Base-by-base conservation (phyloP, 2,329 filamentous ascomycete genomes). In the Cercospora janseana region DNA sequence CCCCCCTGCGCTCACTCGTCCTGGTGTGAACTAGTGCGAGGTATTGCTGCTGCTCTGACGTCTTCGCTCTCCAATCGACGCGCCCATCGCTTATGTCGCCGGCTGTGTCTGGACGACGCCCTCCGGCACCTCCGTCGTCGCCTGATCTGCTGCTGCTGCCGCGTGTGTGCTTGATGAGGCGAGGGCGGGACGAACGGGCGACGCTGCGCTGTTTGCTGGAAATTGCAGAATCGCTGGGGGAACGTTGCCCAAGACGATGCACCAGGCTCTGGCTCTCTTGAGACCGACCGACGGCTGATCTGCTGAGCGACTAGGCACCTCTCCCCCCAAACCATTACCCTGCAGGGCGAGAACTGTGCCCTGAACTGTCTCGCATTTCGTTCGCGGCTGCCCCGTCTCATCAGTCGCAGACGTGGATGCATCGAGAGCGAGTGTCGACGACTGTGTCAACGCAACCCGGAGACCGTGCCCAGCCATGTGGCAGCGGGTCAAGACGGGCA, bases 401-500 rank as follows among this genome's bases (percentile, higher is more conserved):
- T 23, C 23, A 37, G 24, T 20, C 23, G 41, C n/a, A 20, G 13
- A 38, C 28, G 44, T 16, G 13, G 31, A 18, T 23, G 15, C 44
- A 28, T n/a, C n/a, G 18, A 29, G 6, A 5, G 16, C 16, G 41
- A 13, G 15, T 16, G 31, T n/a, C 31, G 31, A n/a, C 9, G 12
- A 32, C 49, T 37, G 34, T 20, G 23, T 3, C 34, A 21, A 37
- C 15, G 34, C 34, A 37, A 20, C 20, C 16, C 4, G 34, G 12
- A 12, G n/a, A 6, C 29, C 29, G 31, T 34, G 31, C 31, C 31
- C 55, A 42, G 60, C 68, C 4, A 69, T 78, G 29, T 82, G 79
- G 79, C 73, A 77, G 48, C 72, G 70, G 53, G 79, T 79, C 46
- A 80, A 79, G 65, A 75, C 70, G 0, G 70, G 70, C 47, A 74